Base-by-base conservation (phyloP, 129 eudicot species). In the Flaveria robusta region DNA sequence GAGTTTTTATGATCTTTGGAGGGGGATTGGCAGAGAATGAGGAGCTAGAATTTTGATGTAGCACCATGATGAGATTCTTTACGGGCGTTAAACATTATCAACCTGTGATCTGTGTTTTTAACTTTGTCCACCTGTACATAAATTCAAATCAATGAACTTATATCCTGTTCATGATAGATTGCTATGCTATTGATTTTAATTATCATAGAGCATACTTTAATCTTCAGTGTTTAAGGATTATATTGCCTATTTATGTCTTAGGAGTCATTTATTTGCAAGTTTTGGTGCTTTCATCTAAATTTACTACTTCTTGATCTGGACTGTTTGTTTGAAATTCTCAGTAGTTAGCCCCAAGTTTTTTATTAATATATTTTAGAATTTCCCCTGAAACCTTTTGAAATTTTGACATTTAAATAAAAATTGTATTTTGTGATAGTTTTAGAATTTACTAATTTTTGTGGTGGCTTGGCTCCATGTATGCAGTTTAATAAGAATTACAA, bases 261-360 rank as follows among this genome's bases (percentile, higher is more conserved):
- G 34, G 72, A 45, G 14, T 72, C 63, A 64, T 3, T n/a, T 29
- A 9, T 49, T 49, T 27, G 37, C 72, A 34, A 65, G 19, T 31
- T 19, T 64, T 18, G 51, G 79, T 75, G 72, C 62, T 75, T 29
- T 29, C 49, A 64, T 75, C 27, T 75, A 3, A 37, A 47, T n/a
- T 10, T 27, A 66, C 52, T 18, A 22, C 77, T 54, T 54, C 29
- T 11, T 45, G 22, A 45, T 75, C 22, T 49, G 46, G 72, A 64
- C 23, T n/a, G 3, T 4, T 60, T 42, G 70, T 60, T 74, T 59
- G 78, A 74, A 56, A 74, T 74, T 59, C 58, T 42, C 56, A 13
- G 39, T 23, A 45, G 10, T 19, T 20, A 55, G 20, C 56, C 41
- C 22, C 59, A 45, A 69, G 39, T 68, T 13, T 51, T 5, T 68